phyloP scores from a whole-genome alignment of 768 basidiomycete genomes.

The Vararia minispora region DNA sequence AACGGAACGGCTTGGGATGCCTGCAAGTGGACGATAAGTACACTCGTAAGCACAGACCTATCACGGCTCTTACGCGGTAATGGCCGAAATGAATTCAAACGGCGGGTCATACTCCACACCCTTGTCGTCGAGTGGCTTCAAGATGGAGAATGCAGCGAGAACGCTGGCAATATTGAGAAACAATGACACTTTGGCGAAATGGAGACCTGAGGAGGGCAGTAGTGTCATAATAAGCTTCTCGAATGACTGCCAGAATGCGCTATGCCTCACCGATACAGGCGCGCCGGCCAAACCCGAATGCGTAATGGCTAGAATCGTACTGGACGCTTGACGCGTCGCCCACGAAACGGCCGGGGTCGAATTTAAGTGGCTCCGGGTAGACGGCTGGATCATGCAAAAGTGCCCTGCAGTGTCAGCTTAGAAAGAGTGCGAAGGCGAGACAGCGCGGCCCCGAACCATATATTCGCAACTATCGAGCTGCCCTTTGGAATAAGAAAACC shows the following conservation, averaged over 20 bases:
- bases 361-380: not conserved
- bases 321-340: not conserved
- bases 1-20: too few relatives aligned
- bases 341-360: not conserved
- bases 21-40: too few relatives aligned
- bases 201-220: too few relatives aligned
- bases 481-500: conserved; percentile 10
- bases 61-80: too few relatives aligned
- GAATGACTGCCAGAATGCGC: too few relatives aligned
- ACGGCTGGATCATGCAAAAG: not conserved
- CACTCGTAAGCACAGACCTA: too few relatives aligned
- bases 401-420: not conserved
- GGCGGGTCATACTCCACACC: too few relatives aligned
- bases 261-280: not conserved
- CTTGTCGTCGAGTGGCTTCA: not conserved
- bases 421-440: not conserved
- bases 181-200: not conserved
- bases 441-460: conserved; percentile 3
- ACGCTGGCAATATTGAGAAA: not conserved
- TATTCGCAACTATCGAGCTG: conserved; percentile 9
- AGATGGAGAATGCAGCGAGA: not conserved
- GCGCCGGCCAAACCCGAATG: not conserved
- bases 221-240: too few relatives aligned
- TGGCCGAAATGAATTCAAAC: too few relatives aligned
- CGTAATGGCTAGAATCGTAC: not conserved